Conservation (phyloP, 306 rosid species). For the Gleditsia sinensis region DNA sequence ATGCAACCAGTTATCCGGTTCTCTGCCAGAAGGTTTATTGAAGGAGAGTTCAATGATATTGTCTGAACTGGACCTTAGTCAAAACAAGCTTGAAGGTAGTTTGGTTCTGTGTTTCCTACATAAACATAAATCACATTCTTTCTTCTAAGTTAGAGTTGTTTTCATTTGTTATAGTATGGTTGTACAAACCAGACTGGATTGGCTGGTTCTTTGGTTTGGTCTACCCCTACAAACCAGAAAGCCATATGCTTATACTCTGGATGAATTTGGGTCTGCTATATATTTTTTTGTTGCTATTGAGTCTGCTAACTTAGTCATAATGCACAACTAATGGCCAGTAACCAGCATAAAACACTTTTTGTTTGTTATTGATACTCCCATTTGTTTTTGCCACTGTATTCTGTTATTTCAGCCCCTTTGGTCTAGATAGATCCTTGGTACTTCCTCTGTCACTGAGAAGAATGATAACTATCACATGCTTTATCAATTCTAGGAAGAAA, state of each 20-base stretch:
- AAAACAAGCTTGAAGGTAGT: conserved; percentile 72
- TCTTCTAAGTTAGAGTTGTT: neutral
- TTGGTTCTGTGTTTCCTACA: conserved; percentile 3
- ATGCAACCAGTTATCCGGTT: conserved; percentile 64
- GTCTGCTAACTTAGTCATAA: neutral
- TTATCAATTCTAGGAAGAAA: neutral
- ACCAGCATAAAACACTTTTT: neutral
- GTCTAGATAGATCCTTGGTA: neutral
- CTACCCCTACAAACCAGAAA: too few species aligned
- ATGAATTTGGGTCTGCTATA: neutral
- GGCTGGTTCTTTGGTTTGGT: too few species aligned
- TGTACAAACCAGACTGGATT: too few species aligned
- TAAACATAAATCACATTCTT: neutral
- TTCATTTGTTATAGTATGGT: conserved; percentile 5
- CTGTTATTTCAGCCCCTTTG: neutral
- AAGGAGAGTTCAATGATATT: conserved; percentile 74
- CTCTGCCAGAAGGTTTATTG: conserved; percentile 65
- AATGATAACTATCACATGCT: neutral
- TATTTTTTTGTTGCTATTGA: neutral
- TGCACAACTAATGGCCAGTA: neutral
- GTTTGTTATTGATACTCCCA: neutral
- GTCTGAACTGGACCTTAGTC: conserved; percentile 81
- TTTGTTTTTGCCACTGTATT: neutral
- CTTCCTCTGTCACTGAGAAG: neutral
- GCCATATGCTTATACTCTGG: neutral